Percentiles rank a stretch among this genome's conserved stretches.
Conservation (phyloP, 2,329 filamentous ascomycete genomes). For the Byssochlamys sp. region DNA sequence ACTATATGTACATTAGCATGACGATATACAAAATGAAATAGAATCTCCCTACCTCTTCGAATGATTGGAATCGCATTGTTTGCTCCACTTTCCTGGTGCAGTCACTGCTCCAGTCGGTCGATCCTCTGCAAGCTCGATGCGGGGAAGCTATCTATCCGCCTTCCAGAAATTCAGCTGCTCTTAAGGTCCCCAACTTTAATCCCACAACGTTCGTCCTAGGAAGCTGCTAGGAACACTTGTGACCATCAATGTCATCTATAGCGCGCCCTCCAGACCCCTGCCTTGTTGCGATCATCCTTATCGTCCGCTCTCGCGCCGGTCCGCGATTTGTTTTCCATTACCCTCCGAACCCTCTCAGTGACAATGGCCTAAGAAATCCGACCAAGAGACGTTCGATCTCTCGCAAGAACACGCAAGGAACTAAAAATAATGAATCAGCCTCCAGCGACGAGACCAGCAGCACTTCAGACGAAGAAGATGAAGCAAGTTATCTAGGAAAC, state of each 20-base stretch:
- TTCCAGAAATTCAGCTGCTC: not conserved
- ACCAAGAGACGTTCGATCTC: slow-evolving; percentile 25
- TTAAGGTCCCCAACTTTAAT: slow-evolving; percentile 3
- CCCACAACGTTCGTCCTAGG: not conserved
- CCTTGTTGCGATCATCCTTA: slow-evolving; percentile 61
- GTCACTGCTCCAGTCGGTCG: not conserved
- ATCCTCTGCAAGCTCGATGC: slow-evolving; percentile 5
- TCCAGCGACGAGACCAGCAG: slow-evolving; percentile 29
- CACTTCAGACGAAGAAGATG: slow-evolving; percentile 34
- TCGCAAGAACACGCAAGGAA: slow-evolving; percentile 17
- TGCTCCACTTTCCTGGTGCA: not conserved
- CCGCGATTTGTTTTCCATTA: slow-evolving; percentile 81
- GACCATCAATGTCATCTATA: slow-evolving; percentile 35
- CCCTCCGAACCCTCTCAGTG: slow-evolving; percentile 49
- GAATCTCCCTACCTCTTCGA: not conserved
- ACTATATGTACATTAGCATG: not conserved
- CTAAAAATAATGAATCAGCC: slow-evolving; percentile 28
- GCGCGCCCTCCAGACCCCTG: slow-evolving; percentile 44
- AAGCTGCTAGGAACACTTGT: slow-evolving; percentile 2
- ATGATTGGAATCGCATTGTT: not conserved
- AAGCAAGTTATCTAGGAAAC: slow-evolving; percentile 17
- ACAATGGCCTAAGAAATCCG: slow-evolving; percentile 26
- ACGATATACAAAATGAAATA: not conserved
- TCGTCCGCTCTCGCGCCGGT: slow-evolving; percentile 67
- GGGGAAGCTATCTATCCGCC: slow-evolving; percentile 10